phyloP scores from a whole-genome alignment of 768 basidiomycete species.

The Hortiboletus flavorubellus region DNA sequence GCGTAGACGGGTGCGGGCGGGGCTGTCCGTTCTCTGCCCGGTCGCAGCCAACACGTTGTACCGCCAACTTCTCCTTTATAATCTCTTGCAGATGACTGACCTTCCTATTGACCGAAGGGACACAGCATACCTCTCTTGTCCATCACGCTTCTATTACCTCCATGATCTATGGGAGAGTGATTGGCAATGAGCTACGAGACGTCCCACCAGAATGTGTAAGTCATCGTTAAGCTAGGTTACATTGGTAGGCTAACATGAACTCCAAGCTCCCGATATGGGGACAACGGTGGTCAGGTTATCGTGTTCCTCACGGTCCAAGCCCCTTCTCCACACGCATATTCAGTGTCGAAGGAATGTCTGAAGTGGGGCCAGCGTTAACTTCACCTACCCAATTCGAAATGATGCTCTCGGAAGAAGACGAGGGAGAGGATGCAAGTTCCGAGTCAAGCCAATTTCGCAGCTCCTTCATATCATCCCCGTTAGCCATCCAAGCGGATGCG shows the following conservation, averaged over 20 bases:
- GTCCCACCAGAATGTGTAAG: constrained; percentile 30
- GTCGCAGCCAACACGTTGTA: constrained; percentile 22
- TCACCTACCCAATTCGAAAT: constrained; percentile 23
- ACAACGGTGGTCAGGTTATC: constrained; percentile 27
- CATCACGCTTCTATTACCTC: constrained; percentile 16
- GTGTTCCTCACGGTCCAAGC: constrained; percentile 25
- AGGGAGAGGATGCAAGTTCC: constrained; percentile 10
- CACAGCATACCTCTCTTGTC: constrained; percentile 13
- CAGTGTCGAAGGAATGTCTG: constrained; percentile 17
- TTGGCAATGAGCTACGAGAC: constrained; percentile 30
- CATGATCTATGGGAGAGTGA: constrained; percentile 29
- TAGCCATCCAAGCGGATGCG: constrained; percentile 1
- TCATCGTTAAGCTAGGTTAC: not conserved
- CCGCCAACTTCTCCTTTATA: constrained; percentile 24
- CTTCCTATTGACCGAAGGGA: constrained; percentile 16
- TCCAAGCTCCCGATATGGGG: constrained; percentile 33
- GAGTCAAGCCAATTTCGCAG: constrained; percentile 12
- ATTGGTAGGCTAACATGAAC: constrained; percentile 6
- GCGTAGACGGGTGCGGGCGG: constrained; percentile 12
- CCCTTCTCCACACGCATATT: constrained; percentile 23
- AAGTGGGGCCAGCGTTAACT: constrained; percentile 19
- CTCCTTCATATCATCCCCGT: constrained; percentile 10
- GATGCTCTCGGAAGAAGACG: constrained; percentile 19
- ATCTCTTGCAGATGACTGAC: constrained; percentile 16
- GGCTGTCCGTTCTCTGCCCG: constrained; percentile 27